These are phyloP conservation scores for Spiromastix sp. DNA, from an alignment of 2,329 filamentous ascomycete species.

Conservation along the genomic window DNA sequence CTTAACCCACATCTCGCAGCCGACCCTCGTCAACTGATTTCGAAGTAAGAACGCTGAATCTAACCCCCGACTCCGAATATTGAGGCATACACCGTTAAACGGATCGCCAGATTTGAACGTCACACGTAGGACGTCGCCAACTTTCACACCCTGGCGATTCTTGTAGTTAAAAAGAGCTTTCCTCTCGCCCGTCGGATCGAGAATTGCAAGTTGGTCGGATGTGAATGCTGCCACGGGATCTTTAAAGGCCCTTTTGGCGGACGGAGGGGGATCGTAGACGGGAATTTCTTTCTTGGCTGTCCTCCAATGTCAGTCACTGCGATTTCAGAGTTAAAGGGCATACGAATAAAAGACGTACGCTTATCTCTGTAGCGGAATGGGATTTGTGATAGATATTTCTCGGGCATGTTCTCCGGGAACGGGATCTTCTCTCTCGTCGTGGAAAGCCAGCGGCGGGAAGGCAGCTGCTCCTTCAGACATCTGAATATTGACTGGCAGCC, in stretches of 20 bases:
- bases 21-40: conserved; percentile 74
- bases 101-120: conserved; percentile 77
- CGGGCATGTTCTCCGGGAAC: conserved; percentile 31
- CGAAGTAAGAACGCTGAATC: conserved; percentile 82
- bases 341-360: not conserved
- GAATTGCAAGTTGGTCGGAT: conserved; percentile 55
- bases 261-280: conserved; percentile 44
- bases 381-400: conserved; percentile 33
- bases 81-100: conserved; percentile 79
- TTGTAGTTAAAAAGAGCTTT: conserved; percentile 64
- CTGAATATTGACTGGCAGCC: conserved; percentile 58
- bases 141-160: conserved; percentile 68
- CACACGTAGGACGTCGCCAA: conserved; percentile 86
- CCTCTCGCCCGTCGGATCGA: conserved; percentile 79
- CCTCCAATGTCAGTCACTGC: too few relatives aligned
- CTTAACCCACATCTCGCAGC: conserved; percentile 97
- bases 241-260: conserved; percentile 39
- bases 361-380: conserved; percentile 14
- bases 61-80: conserved; percentile 75
- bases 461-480: conserved; percentile 42
- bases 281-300: conserved; percentile 41
- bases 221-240: conserved; percentile 61
- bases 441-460: conserved; percentile 40
- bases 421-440: conserved; percentile 29
- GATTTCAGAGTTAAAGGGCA: too few relatives aligned